Evolutionary conservation across 768 basidiomycete species (phyloP).

Genomic region (Boletus insuetus): DNA sequence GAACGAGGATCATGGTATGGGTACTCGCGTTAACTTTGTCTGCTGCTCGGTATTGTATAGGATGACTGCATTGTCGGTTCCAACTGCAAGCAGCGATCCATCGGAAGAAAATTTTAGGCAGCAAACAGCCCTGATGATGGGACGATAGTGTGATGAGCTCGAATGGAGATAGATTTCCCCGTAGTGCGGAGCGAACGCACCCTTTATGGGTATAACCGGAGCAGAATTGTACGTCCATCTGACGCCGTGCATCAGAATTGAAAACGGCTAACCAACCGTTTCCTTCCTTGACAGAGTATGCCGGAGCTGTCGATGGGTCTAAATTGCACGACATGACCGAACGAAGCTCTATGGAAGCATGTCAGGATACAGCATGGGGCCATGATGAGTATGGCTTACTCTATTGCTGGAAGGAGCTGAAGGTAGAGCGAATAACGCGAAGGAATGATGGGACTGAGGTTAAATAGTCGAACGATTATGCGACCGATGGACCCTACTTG

Average conservation of each 20-base stretch:
- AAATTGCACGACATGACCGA: slow-evolving; percentile 23
- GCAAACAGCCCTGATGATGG: slow-evolving; percentile 26
- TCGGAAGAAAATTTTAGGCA: slow-evolving; percentile 33
- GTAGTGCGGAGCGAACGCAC: slow-evolving; percentile 42
- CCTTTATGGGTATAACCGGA: slow-evolving; percentile 82
- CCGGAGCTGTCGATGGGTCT: slow-evolving; percentile 28
- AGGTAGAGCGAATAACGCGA: neutral
- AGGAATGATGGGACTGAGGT: neutral
- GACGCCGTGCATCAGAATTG: slow-evolving; percentile 46
- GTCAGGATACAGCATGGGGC: slow-evolving; percentile 4
- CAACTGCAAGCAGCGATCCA: slow-evolving; percentile 32
- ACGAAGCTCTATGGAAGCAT: neutral
- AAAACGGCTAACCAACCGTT: slow-evolving; percentile 53
- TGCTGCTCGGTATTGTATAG: slow-evolving; percentile 27
- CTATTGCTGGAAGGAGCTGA: neutral
- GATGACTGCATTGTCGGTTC: slow-evolving; percentile 30
- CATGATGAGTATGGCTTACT: slow-evolving; percentile 1
- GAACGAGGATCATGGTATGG: neutral
- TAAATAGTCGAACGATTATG: slow-evolving; percentile 5
- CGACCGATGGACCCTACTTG: neutral
- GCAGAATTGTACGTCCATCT: slow-evolving; percentile 53
- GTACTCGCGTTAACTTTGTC: slow-evolving; percentile 28
- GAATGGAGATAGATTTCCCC: slow-evolving; percentile 4
- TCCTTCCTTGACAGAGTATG: slow-evolving; percentile 43
- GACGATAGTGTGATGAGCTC: no score